Base-by-base conservation (phyloP, 306 rosid genomes). In the Fragaria vesca region DNA sequence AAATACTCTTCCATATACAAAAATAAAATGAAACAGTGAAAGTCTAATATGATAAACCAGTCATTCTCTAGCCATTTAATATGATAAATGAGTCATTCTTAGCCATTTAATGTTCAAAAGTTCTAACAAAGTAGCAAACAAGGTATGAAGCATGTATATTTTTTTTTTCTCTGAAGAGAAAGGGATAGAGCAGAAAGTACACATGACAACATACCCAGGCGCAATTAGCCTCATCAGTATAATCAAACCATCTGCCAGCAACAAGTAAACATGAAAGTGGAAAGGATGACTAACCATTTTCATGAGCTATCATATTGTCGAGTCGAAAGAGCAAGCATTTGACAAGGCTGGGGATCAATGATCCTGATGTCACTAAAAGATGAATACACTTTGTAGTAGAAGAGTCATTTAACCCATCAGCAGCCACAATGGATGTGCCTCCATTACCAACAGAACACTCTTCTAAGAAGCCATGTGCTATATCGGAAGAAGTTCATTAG, bases 281-380 rank as follows among this genome's bases (percentile, higher is more conserved):
- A 74, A 72, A 78, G 74, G 47, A 30, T 54, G 50, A 80, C 89
- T 89, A 75, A 92, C 98, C 89, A 84, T 92, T 92, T 82, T 52
- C 96, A 55, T 87, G 94, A 9, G 90, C 47, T 79, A 92, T 79
- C 21, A 90, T 50, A 78, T 80, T 70, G 77, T 94, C 90, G 34
- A 92, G 89, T 60, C 80, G 91, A 88, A 92, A 94, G 85, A 94
- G 98, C 79, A 90, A 69, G 89, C 98, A 92, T 82, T 94, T 94
- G 30, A 89, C 93, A 60, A 94, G 93, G 83, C 94, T 89, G 80
- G 98, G 98, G 80, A 94, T 83, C 90, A 94, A 78, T 20, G 96
- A 87, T 21, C 98, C 97, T 76, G 98, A 90, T 55, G 97, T 94
- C 85, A 94, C 98, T 79, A 94, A 80, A 84, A 94, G 81, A 86